phyloP scores from a whole-genome alignment of 768 basidiomycete genomes.

The Macrolepiota dolichaula region DNA sequence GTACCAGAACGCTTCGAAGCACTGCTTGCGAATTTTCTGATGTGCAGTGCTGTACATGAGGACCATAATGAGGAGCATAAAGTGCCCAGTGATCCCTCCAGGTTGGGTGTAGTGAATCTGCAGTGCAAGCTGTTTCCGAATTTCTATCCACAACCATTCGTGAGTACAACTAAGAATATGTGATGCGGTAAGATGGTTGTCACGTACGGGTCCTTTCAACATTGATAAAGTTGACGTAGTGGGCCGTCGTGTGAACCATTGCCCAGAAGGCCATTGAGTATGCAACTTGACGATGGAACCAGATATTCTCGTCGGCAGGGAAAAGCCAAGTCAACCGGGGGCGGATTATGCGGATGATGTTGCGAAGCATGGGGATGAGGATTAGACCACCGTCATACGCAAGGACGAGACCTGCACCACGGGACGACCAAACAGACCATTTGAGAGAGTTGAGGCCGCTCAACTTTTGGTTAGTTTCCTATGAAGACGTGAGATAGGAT shows the following conservation, averaged over 20 bases:
- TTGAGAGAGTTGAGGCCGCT: conserved; percentile 74
- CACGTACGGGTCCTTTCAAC: conserved; percentile 81
- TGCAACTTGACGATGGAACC: conserved; percentile 94
- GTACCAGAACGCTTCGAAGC: conserved; percentile 97
- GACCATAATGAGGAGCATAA: conserved; percentile 93
- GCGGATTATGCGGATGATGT: conserved; percentile 79
- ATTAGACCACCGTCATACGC: conserved; percentile 86
- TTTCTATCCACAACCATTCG: conserved; percentile 45
- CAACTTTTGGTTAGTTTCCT: conserved; percentile 62
- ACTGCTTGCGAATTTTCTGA: conserved; percentile 81
- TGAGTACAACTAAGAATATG: background rate
- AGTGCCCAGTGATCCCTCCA: conserved; percentile 93
- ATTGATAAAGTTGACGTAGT: conserved; percentile 92
- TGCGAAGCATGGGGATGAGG: conserved; percentile 86
- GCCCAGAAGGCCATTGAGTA: conserved; percentile 94
- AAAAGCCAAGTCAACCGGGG: conserved; percentile 80
- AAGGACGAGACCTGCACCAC: conserved; percentile 88
- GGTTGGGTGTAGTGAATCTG: conserved; percentile 87
- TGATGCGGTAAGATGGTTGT: background rate
- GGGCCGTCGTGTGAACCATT: conserved; percentile 90
- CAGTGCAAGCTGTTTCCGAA: conserved; percentile 72
- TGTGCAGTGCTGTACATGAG: conserved; percentile 92
- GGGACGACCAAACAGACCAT: conserved; percentile 87
- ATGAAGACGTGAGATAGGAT: conserved; percentile 9
- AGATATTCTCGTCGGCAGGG: conserved; percentile 93